Evolutionary conservation across 2,329 filamentous ascomycete genomes (phyloP), one percentile per base, ranked within the genome.

Genomic region (Stagonosporopsis tanaceti): DNA sequence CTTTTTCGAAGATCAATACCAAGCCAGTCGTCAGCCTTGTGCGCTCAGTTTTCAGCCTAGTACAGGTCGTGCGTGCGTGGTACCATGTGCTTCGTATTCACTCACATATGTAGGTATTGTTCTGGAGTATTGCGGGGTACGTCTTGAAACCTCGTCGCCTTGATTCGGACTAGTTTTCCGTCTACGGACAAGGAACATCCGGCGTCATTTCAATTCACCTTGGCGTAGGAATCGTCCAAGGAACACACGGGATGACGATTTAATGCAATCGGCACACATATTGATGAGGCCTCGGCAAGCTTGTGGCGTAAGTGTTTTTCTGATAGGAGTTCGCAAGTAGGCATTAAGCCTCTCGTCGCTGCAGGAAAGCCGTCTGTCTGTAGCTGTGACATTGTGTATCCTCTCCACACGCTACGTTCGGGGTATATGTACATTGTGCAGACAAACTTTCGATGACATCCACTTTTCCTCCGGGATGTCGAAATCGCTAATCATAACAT

Each of bases 381-480:
- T 53, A 53, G 48, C 48, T 48, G 48, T 57, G 25, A 40, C 27
- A 53, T 57, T 57, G 27, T 53, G 28, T 48, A 53, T 53, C 30
- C 25, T 40, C 24, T 53, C 44, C 47, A 45, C 48, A 40, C 25
- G 39, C 48, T 57, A 57, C 48, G 15, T 48, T 20, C 5, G 39
- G 53, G 54, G 54, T 57, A 53, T 53, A 57, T 57, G 32, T 57
- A 53, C 48, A 57, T 34, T 44, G 47, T 45, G 48, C 54, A 48
- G 32, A 28, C 48, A 45, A 34, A 47, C 6, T 17, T 25, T 51
- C n/a, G 37, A 45, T 39, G 30, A 40, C 44, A 28, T 57, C 39
- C 52, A 40, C 22, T 22, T 48, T 32, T 27, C 27, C 34, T 32
- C 14, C n/a, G 11, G 45, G 30, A 42, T 39, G 28, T 45, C 27